Conservation (phyloP, 2,329 filamentous ascomycete species). For the Thielaviopsis musarum region DNA sequence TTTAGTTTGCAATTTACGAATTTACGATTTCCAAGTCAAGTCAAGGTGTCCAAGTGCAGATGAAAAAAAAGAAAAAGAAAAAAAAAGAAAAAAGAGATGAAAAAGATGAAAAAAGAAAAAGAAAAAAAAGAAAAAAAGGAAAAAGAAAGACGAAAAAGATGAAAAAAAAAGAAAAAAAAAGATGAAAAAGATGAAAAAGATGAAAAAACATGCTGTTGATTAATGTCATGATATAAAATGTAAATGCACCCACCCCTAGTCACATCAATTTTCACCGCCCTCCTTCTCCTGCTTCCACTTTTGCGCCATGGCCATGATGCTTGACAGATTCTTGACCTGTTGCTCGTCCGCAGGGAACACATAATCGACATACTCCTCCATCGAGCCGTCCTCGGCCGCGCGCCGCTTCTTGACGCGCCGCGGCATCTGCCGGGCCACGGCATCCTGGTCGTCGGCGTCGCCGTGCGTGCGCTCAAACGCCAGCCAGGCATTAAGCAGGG, state of each 20-base stretch:
- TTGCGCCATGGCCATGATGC: slow-evolving; percentile 70
- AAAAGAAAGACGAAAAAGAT: background rate
- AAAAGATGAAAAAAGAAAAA: background rate
- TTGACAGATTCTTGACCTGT: slow-evolving; percentile 66
- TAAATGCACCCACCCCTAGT: background rate
- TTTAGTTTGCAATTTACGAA: background rate
- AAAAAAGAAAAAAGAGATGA: background rate
- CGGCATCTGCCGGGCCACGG: slow-evolving; percentile 86
- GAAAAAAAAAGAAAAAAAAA: background rate
- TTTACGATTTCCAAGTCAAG: background rate
- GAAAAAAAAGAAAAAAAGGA: background rate
- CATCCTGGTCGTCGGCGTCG: slow-evolving; percentile 53
- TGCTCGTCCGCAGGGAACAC: slow-evolving; percentile 92
- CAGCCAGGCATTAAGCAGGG: slow-evolving; percentile 80
- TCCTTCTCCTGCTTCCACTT: slow-evolving; percentile 61
- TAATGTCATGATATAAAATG: background rate
- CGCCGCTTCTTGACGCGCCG: slow-evolving; percentile 82
- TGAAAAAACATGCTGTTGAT: background rate
- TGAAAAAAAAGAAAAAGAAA: background rate
- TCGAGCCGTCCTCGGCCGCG: slow-evolving; percentile 79
- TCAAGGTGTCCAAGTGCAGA: too few relatives aligned
- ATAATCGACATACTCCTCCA: slow-evolving; percentile 95
- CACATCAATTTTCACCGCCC: slow-evolving; percentile 13
- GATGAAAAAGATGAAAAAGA: too few relatives aligned
- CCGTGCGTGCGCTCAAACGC: slow-evolving; percentile 84